Evolutionary conservation across 2,329 filamentous ascomycete species (phyloP), one percentile per base, ranked within the genome.

Genomic region (Diaporthe citri): DNA sequence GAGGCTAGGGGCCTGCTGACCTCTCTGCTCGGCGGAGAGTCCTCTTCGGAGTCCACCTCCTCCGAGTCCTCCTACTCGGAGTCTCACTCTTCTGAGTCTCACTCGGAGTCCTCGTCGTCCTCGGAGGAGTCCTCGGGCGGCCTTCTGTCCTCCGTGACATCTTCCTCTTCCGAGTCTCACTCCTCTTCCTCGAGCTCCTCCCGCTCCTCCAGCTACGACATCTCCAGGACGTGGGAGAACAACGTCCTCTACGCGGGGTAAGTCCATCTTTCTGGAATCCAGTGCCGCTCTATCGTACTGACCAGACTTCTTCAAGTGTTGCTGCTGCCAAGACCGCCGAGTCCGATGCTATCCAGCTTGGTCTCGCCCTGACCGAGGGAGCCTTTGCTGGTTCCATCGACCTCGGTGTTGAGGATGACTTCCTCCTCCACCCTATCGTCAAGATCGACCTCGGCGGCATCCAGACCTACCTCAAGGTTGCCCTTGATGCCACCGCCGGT

Each of bases 401-500:
- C 55, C 62, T 77, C 28, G 31, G 4, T 55, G 59, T 72, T 52
- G 71, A 39, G 46, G 71, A 56, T 28, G 36, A 52, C 46, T 77
- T 75, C 74, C 74, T 77, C 9, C 43, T 75, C 59, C 25, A 62
- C 34, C 75, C 74, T 25, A 66, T 43, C 22, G 52, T 77, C 75
- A 93, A 95, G 74, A 94, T 96, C 77, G 95, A 96, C 74, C 78
- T 82, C 2, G 76, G 78, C n/a, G 80, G 80, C n/a, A 57, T 82
- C 56, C 55, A 79, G 77, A 78, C 78, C 39, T 78, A 80, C 78
- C 55, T 82, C 25, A 77, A 81, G 76, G 52, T 81, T 22, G 79
- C 80, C 66, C 57, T 82, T 28, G 70, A 71, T 17, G 79, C 80
- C 46, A 78, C 78, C 15, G 79, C 79, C 34, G 75, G 75, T 25